Evolutionary conservation across 2,329 filamentous ascomycete species (phyloP).

Genomic region (Grosmannia serpens): DNA sequence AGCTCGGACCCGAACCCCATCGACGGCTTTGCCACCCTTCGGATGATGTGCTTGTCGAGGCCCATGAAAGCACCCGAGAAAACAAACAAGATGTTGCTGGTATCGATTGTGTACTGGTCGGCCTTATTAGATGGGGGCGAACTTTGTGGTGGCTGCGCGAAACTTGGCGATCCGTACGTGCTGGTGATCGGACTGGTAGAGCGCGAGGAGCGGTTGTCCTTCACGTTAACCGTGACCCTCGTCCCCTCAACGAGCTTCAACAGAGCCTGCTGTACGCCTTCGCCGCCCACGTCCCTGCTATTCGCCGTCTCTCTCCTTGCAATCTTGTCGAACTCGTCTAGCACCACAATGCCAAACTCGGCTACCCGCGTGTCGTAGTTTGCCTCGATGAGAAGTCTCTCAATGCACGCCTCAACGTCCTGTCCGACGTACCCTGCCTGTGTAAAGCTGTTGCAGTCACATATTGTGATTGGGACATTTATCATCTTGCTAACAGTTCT

Average conservation of each 20-base stretch:
- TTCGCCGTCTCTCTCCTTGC: slow-evolving; percentile 78
- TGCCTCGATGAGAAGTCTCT: slow-evolving; percentile 76
- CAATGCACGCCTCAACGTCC: slow-evolving; percentile 92
- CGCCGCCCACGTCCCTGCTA: slow-evolving; percentile 87
- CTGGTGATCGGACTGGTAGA: slow-evolving; percentile 40
- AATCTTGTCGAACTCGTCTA: slow-evolving; percentile 97
- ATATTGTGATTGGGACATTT: slow-evolving; percentile 92
- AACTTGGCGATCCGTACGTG: slow-evolving; percentile 35
- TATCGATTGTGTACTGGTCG: slow-evolving; percentile 67
- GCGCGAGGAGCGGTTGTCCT: slow-evolving; percentile 55
- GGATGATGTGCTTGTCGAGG: slow-evolving; percentile 74
- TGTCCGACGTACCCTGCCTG: slow-evolving; percentile 97
- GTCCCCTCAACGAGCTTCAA: slow-evolving; percentile 95
- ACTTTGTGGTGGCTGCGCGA: slow-evolving; percentile 33
- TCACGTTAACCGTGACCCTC: slow-evolving; percentile 83
- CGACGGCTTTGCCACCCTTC: slow-evolving; percentile 71
- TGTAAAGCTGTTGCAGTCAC: slow-evolving; percentile 90
- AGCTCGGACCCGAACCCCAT: slow-evolving; percentile 89
- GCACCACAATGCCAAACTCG: slow-evolving; percentile 85
- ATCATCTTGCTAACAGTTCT: slow-evolving; percentile 85
- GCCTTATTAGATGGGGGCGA: slow-evolving; percentile 37
- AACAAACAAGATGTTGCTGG: slow-evolving; percentile 93
- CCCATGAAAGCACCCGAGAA: slow-evolving; percentile 94
- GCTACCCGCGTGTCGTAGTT: slow-evolving; percentile 78
- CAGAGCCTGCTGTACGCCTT: slow-evolving; percentile 91